Evolutionary conservation across 345 rosid species (phyloP), one percentile per base, ranked within the genome.

Genomic region (Mercurialis annua): DNA sequence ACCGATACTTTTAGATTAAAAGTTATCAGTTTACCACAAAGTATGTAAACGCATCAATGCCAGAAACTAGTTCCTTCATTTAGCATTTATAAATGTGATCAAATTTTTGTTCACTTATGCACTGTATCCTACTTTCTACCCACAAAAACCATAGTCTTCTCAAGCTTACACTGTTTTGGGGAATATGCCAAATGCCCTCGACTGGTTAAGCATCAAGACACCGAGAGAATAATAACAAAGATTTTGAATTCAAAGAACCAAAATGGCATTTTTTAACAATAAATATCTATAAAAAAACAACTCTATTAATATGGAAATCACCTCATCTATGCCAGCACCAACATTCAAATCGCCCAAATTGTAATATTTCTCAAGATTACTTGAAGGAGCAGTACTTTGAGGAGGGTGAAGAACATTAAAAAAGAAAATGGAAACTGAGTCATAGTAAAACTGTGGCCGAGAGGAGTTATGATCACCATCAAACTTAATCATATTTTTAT

Each of bases 401-500:
- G 99, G 99, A 51, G 99, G 99, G 65, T 73, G 95, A 64, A 94
- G 89, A 64, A 91, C 85, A 71, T 86, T 91, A 82, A 78, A 84
- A 83, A 94, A 91, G 90, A 94, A 94, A 73, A 87, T 79, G 74
- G 97, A 89, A 66, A 94, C 97, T 1, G 99, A 94, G 77, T 94
- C 96, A 62, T 89, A 91, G 73, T 80, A 94, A 71, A 82, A 89
- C 51, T 89, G 97, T 21, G 99, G 97, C 72, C 99, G 78, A 23
- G 99, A 87, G 43, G 97, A 81, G 76, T 94, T 94, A 78, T 91
- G 97, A 69, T 94, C 97, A 58, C 97, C 99, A 68, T 94, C 92
- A 74, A 94, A 94, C 78, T 85, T 89, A 71, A 94, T 89, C 71
- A 94, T 75, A 71, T 94, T 94, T 79, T 90, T 94, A 80, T 91